phyloP scores from a whole-genome alignment of 495 filamentous ascomycete genomes.

The Penicillium fimorum region DNA sequence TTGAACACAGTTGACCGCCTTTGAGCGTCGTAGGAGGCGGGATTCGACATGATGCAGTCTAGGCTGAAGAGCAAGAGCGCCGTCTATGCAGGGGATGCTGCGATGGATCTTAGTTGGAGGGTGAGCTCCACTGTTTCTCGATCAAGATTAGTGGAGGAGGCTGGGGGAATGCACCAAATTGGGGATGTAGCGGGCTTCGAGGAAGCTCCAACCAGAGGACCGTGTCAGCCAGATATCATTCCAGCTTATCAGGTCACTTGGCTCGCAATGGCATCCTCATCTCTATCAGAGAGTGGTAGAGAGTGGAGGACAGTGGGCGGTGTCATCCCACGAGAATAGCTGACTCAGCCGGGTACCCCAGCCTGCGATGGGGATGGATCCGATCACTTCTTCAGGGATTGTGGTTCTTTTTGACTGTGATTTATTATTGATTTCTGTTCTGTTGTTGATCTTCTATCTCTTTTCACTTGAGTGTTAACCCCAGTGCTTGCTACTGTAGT shows the following conservation, averaged over 20 bases:
- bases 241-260: conserved; percentile 13
- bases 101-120: conserved; percentile 14
- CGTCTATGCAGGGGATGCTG: conserved; percentile 17
- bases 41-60: conserved; percentile 41
- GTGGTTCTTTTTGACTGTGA: not conserved
- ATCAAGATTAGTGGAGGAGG: conserved; percentile 10
- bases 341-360: conserved; percentile 9
- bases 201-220: conserved; percentile 41
- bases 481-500: not conserved
- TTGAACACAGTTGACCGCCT: conserved; percentile 51
- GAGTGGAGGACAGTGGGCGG: conserved; percentile 7
- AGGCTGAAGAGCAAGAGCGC: conserved; percentile 12
- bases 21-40: conserved; percentile 52
- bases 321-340: conserved; percentile 5
- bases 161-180: not conserved
- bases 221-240: conserved; percentile 11
- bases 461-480: not conserved
- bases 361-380: conserved; percentile 1
- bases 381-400: conserved; percentile 3
- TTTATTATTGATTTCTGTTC: not conserved
- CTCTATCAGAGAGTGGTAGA: conserved; percentile 1
- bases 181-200: conserved; percentile 19
- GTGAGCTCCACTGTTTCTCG: conserved; percentile 24
- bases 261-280: conserved; percentile 22
- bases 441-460: not conserved